Conservation (phyloP, 1,139 yeast genomes). For the Pichia sp. region DNA sequence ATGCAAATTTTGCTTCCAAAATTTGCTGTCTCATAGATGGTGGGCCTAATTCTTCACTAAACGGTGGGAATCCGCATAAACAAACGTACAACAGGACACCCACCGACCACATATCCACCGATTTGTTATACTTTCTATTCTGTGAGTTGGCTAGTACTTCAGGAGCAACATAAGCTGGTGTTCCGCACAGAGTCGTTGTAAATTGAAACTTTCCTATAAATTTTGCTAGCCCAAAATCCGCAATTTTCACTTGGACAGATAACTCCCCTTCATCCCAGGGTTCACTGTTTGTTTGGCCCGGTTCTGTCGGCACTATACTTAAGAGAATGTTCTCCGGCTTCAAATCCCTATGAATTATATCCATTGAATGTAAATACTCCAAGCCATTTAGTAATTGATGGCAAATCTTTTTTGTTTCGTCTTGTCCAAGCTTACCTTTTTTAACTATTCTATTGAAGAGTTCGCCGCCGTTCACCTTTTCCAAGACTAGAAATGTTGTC, state of each 20-base stretch:
- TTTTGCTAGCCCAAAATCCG: conserved; percentile 78
- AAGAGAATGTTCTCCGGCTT: conserved; percentile 74
- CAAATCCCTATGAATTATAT: conserved; percentile 72
- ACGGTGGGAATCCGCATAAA: conserved; percentile 81
- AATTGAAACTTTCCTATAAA: conserved; percentile 73
- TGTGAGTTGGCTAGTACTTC: conserved; percentile 51
- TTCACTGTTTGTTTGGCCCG: conserved; percentile 46
- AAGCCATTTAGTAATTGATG: conserved; percentile 62
- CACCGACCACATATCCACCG: conserved; percentile 77
- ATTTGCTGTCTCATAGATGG: conserved; percentile 77
- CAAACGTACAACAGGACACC: conserved; percentile 76
- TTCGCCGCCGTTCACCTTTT: conserved; percentile 72
- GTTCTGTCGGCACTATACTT: conserved; percentile 46
- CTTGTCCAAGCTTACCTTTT: conserved; percentile 56
- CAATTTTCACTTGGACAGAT: conserved; percentile 66
- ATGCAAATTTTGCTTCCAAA: conserved; percentile 60
- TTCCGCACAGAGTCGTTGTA: conserved; percentile 76
- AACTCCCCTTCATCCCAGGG: conserved; percentile 71
- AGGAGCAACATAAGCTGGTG: conserved; percentile 83
- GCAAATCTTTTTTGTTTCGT: conserved; percentile 60
- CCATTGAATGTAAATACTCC: conserved; percentile 55
- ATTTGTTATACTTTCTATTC: conserved; percentile 59
- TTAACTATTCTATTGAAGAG: conserved; percentile 64
- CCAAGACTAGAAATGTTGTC: conserved; percentile 66
- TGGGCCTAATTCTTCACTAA: conserved; percentile 76